phyloP scores from a whole-genome alignment of 2,329 filamentous ascomycete genomes.

The Blumeria graminis region DNA sequence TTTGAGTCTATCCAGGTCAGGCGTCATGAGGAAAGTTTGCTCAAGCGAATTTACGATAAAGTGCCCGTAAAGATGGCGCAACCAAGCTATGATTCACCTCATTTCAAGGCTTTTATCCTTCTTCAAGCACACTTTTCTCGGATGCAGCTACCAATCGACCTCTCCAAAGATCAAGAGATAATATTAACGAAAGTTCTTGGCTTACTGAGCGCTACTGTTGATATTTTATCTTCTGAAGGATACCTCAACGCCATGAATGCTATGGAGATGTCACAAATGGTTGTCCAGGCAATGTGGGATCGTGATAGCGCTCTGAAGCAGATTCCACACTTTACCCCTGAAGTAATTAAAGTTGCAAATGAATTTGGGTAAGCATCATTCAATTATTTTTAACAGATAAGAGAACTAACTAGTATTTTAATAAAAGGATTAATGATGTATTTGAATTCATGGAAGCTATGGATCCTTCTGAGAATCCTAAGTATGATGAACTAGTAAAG shows the following conservation, averaged over 20 bases:
- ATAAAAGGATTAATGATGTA: constrained; percentile 57
- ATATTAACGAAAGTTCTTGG: constrained; percentile 68
- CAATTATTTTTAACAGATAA: neutral
- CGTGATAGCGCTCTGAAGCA: constrained; percentile 91
- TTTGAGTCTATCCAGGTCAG: constrained; percentile 90
- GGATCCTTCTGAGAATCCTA: constrained; percentile 77
- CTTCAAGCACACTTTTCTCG: constrained; percentile 92
- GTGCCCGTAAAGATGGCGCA: constrained; percentile 89
- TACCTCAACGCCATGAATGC: constrained; percentile 93
- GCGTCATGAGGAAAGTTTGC: constrained; percentile 67
- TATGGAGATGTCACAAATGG: constrained; percentile 99
- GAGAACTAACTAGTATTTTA: constrained; percentile 14
- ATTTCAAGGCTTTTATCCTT: constrained; percentile 96
- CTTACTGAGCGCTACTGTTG: constrained; percentile 74
- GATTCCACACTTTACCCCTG: constrained; percentile 77
- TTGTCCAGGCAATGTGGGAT: constrained; percentile 98
- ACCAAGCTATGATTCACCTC: constrained; percentile 67
- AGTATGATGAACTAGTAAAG: constrained; percentile 56
- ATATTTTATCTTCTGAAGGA: constrained; percentile 85
- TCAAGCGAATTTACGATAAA: constrained; percentile 82
- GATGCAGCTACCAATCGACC: constrained; percentile 86
- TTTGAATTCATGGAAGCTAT: constrained; percentile 98
- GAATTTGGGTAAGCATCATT: constrained; percentile 39
- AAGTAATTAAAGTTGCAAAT: constrained; percentile 61
- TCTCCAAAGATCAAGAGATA: constrained; percentile 85